Evolutionary conservation across 495 filamentous ascomycete genomes (phyloP), one percentile per base, ranked within the genome.

Genomic region (Penicillium antarcticum): DNA sequence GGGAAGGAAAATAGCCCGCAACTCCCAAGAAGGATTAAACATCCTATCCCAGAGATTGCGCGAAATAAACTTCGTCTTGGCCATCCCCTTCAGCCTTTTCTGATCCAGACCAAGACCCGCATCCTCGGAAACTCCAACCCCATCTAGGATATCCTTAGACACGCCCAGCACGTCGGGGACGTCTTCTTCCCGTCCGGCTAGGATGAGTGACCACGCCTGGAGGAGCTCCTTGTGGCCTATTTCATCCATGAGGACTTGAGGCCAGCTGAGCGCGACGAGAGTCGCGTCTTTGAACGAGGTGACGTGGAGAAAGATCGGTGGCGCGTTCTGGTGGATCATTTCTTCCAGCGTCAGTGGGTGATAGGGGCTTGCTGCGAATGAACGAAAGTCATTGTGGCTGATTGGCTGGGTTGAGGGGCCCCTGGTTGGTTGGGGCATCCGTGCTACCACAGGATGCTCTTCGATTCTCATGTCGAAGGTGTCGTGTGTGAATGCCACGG

Each of bases 241-340:
- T 2, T 62, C 76, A 46, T 82, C 79, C 52, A 71, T 73, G 10
- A 77, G 45, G 2, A 70, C 63, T 54, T 82, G 79, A n/a, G 72
- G 70, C 63, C 67, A 80, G 10, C 57, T 56, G 17, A 80, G 48
- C 11, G 66, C 64, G 23, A 80, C 63, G 24, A 80, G 54, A 0
- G 77, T 82, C 10, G 71, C 68, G 53, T 82, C 71, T 14, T 59
- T 57, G 45, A 82, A 80, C 0, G 68, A 69, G 7, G 73, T 68
- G 26, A 80, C 61, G 45, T 80, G 77, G 4, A 82, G 57, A 12
- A 66, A 65, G 14, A 80, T 55, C 45, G 70, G 73, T 11, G 78
- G 76, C 10, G 51, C 41, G 55, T 80, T 73, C 4, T 53, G 46
- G 42, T 66, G 62, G 16, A 76, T 18, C 43, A 69, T 74, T 42